Conservation (phyloP, 1,284 basidiomycete species). For the Trametes pubescens region DNA sequence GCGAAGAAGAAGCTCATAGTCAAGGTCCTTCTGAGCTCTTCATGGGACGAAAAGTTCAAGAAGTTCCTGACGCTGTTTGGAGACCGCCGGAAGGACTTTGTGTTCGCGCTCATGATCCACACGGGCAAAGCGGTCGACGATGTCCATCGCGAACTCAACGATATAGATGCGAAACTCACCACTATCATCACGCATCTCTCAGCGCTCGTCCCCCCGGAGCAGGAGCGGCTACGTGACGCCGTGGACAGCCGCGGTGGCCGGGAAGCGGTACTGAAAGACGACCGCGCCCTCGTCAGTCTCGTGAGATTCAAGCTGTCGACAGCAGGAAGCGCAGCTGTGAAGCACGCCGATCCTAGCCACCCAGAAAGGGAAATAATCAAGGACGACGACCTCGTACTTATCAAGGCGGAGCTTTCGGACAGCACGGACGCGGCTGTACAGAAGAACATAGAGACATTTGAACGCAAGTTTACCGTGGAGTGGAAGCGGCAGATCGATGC, state of each 20-base stretch:
- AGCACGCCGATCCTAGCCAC: neutral
- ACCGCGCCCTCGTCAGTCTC: conserved; percentile 30
- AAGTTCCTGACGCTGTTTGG: conserved; percentile 45
- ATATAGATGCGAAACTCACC: conserved; percentile 36
- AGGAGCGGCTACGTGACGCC: conserved; percentile 27
- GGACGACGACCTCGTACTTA: neutral
- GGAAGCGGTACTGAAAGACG: conserved; percentile 28
- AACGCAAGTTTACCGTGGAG: conserved; percentile 40
- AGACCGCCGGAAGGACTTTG: conserved; percentile 44
- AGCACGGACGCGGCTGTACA: conserved; percentile 26
- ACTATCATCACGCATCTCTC: conserved; percentile 24
- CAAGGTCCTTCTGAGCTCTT: conserved; percentile 47
- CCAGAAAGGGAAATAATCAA: neutral
- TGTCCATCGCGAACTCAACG: conserved; percentile 43
- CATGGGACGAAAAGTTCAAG: conserved; percentile 48
- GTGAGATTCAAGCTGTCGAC: neutral
- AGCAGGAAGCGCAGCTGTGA: neutral
- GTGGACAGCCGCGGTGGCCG: conserved; percentile 33
- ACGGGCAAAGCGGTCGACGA: conserved; percentile 45
- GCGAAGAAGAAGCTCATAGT: conserved; percentile 43
- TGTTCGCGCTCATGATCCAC: conserved; percentile 45
- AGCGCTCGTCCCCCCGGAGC: conserved; percentile 24
- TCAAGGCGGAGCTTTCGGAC: conserved; percentile 16
- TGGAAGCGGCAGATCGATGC: conserved; percentile 37
- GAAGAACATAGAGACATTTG: conserved; percentile 39